These are phyloP conservation scores for Trametes meyenii DNA, from an alignment of 768 basidiomycete genomes.

Conservation along the genomic window DNA sequence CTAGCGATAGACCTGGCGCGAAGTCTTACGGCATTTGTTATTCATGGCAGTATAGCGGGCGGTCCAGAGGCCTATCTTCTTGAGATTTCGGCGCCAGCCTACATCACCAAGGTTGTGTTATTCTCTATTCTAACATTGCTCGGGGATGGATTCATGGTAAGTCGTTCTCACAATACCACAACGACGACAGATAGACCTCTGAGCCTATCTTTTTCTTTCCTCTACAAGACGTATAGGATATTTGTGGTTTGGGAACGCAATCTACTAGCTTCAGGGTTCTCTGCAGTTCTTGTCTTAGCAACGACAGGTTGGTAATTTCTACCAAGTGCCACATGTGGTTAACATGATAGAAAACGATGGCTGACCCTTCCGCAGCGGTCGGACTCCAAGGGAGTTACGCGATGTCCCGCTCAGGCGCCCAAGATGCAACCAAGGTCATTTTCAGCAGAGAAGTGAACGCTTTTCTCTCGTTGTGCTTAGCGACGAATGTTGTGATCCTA, in stretches of 20 bases:
- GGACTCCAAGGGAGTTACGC: too few species aligned
- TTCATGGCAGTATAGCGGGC: neutral
- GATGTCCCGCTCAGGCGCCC: too few species aligned
- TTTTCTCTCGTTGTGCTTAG: too few species aligned
- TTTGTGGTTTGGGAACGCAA: neutral
- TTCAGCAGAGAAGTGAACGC: too few species aligned
- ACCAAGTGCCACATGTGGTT: too few species aligned
- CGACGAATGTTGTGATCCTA: too few species aligned
- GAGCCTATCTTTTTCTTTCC: neutral
- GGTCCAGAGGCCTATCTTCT: neutral
- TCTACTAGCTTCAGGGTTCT: neutral
- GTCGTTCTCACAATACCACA: too few species aligned
- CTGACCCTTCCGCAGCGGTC: too few species aligned
- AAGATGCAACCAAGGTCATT: too few species aligned
- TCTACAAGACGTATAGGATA: neutral
- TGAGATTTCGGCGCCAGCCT: neutral
- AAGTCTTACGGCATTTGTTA: neutral
- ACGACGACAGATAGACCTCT: neutral
- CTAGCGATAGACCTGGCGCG: neutral
- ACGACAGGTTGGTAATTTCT: neutral
- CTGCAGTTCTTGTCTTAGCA: neutral
- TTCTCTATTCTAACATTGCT: neutral
- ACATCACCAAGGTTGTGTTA: neutral
- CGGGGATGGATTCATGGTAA: slow-evolving; percentile 1
- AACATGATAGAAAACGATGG: too few species aligned